These are phyloP conservation scores for Komagataella mondaviorum DNA, from an alignment of 805 yeast genomes.

Conservation along the genomic window DNA sequence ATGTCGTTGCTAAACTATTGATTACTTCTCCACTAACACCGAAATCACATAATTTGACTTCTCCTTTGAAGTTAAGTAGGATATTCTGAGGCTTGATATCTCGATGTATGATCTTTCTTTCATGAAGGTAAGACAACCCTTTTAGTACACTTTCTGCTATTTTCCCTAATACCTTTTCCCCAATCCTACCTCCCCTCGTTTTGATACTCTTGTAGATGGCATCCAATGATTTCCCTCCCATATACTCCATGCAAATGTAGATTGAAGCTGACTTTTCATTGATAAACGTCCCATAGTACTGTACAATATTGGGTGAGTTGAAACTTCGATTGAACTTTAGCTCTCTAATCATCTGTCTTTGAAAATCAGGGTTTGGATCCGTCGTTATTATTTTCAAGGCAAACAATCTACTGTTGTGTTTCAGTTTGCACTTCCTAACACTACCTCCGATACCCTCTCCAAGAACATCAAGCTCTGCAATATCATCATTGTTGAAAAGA, in stretches of 20 bases:
- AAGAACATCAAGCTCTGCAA: conserved; percentile 52
- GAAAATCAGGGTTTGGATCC: conserved; percentile 75
- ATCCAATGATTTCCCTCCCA: conserved; percentile 88
- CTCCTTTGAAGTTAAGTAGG: conserved; percentile 59
- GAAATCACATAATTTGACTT: conserved; percentile 89
- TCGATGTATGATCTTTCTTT: conserved; percentile 79
- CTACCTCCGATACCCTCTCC: conserved; percentile 97
- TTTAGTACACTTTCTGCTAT: conserved; percentile 75
- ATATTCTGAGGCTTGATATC: conserved; percentile 96
- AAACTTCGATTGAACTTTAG: conserved; percentile 79
- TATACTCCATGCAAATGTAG: conserved; percentile 93
- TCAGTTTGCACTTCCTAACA: conserved; percentile 65
- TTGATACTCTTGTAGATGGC: conserved; percentile 76
- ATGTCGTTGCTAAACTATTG: conserved; percentile 88
- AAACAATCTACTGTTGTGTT: conserved; percentile 48
- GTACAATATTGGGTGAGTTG: conserved; percentile 72
- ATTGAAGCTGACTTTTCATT: conserved; percentile 68
- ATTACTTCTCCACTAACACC: conserved; percentile 98
- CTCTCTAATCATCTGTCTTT: conserved; percentile 84
- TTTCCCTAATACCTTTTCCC: conserved; percentile 86
- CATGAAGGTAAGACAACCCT: conserved; percentile 82
- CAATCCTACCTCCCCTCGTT: conserved; percentile 68
- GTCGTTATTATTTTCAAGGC: conserved; percentile 70
- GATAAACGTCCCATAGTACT: conserved; percentile 85
- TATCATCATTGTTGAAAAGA: conserved; percentile 42